Conservation (phyloP, 2,329 filamentous ascomycete genomes). For the Escovopsis weberi region DNA sequence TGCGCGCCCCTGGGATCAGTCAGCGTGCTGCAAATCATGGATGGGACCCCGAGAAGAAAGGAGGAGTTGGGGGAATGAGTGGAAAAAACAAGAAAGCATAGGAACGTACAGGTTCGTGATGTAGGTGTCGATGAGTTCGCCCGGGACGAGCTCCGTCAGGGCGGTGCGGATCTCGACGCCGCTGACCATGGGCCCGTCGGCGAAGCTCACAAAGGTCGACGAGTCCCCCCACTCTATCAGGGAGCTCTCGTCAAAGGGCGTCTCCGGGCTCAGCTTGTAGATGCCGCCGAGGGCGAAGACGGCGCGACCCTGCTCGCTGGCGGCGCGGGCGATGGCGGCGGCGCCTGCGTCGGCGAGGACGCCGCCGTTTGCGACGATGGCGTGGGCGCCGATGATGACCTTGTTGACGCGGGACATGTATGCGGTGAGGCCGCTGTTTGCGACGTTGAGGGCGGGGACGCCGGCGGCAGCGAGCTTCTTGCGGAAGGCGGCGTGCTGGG, state of each 20-base stretch:
- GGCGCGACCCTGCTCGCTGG: conserved; percentile 65
- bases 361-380: conserved; percentile 77
- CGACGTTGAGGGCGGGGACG: conserved; percentile 69
- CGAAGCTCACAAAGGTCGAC: conserved; percentile 59
- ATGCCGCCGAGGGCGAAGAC: conserved; percentile 84
- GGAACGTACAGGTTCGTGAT: conserved; percentile 58
- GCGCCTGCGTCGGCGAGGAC: conserved; percentile 77
- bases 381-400: conserved; percentile 78
- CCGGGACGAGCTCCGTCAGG: conserved; percentile 67
- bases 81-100: not conserved
- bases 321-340: conserved; percentile 68
- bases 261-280: conserved; percentile 86
- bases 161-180: conserved; percentile 66
- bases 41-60: too few species aligned
- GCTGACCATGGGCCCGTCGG: conserved; percentile 66
- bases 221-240: conserved; percentile 80
- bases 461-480: conserved; percentile 68
- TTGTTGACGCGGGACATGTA: conserved; percentile 95
- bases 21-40: too few species aligned
- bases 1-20: conserved; percentile 40
- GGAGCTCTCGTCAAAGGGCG: conserved; percentile 67
- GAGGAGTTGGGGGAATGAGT: too few species aligned
- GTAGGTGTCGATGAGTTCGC: conserved; percentile 63
- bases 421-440: conserved; percentile 75
- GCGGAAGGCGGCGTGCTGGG: conserved; percentile 41